Base-by-base conservation (phyloP, 1,284 basidiomycete genomes). In the Ustilago bromivora region DNA sequence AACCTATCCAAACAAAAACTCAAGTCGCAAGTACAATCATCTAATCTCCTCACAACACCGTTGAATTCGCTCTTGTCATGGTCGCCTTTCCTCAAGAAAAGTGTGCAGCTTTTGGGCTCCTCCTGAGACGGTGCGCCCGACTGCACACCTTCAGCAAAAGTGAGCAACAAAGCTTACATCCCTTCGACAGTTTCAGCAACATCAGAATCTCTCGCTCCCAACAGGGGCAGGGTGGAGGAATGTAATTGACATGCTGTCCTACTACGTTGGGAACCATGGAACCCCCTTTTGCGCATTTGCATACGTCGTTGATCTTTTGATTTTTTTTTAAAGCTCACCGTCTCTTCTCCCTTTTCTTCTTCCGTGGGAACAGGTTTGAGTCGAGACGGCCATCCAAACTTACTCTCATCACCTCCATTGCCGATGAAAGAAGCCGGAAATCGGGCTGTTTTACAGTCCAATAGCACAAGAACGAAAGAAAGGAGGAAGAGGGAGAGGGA, bases 321-420 rank as follows among this genome's bases (percentile, higher is more conserved):
- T 36, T 38, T 38, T 55, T 55, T 34, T 10, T 52, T 13, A 28
- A 40, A 63, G 66, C 66, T 69, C 66, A 69, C 66, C 61, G 59
- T 54, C 36, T 31, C 56, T 17, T 17, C n/a, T 43, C 40, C 28
- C 9, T 46, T 28, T 23, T 43, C 40, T 57, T 46, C 46, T n/a
- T 46, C n/a, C 56, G 36, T 31, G 53, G 9, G 13, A n/a, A 43
- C 12, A 9, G 34, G 13, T 51, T 28, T 23, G 32, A 36, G 52
- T 23, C 6, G 28, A 31, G 31, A 53, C 52, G 52, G 32, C 1
- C 12, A 34, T 35, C 6, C 38, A 38, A 17, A 38, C 34, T 11
- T 8, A 12, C 54, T 51, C 31, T 11, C 43, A 23, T 17, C 9
- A 15, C 32, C 17, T 36, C 31, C 9, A 13, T 6, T 58, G 57